Evolutionary conservation across 2,329 filamentous ascomycete genomes (phyloP), one percentile per base, ranked within the genome.

Genomic region (Ophiostoma populinum): DNA sequence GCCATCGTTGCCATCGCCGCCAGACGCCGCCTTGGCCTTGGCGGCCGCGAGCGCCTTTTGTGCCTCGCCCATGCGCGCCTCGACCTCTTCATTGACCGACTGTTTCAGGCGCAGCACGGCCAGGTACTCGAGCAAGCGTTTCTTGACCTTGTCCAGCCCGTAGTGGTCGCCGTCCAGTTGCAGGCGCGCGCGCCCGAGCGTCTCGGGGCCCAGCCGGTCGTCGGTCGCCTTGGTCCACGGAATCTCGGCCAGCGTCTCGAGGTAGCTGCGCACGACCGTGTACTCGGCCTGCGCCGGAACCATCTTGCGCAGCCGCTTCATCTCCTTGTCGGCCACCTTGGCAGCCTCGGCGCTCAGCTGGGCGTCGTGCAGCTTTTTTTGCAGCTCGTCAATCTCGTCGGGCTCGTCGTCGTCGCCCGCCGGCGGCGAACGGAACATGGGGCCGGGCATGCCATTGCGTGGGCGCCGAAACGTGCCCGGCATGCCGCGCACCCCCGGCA

Each of bases 121-220:
- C 28, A 98, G 65, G 51, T 98, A 98, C 54, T 95, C 92, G 5
- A 98, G 67, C 16, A 98, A 57, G 28, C 90, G 70, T 66, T 93
- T 94, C 70, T 98, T 98, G 50, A 98, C 87, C 56, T 87, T 92
- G 42, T 95, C 85, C 11, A 98, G 62, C 0, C 90, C 90, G 47
- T 95, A 95, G 54, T 98, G 90, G 50, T 98, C 90, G 43, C 92
- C 77, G 48, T 98, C 85, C 6, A 98, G 68, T 54, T 95, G 90
- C 56, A 85, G 81, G 36, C 83, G 74, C 6, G 90, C 90, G 46
- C 68, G 70, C 39, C 69, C 65, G 38, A 95, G 55, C 0, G 86
- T 94, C 8, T 83, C 77, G 0, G 72, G 68, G 7, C 86, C 83
- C 3, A 98, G 69, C 21, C 83, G 75, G 49, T 95, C 87, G 41